These are phyloP conservation scores for Dendrothele bispora DNA, from an alignment of 768 basidiomycete species.

Conservation along the genomic window DNA sequence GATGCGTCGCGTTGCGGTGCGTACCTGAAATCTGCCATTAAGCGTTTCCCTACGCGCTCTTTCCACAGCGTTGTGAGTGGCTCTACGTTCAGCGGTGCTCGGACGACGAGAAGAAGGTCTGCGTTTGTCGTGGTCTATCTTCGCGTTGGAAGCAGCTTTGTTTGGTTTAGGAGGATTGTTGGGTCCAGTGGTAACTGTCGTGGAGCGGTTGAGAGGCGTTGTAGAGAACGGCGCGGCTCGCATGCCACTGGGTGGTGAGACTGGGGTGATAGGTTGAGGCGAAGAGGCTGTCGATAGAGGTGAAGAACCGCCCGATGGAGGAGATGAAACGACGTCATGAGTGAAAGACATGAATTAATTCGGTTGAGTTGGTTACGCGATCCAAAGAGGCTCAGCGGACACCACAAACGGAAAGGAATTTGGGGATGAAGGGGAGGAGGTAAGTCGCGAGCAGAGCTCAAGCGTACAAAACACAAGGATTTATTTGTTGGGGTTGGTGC, in stretches of 20 bases:
- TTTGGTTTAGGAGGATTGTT: conserved; percentile 32
- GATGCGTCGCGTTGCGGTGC: not conserved
- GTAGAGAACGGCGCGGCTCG: conserved; percentile 41
- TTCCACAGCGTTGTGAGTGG: conserved; percentile 97
- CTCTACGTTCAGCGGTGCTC: conserved; percentile 94
- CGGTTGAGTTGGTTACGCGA: conserved; percentile 38
- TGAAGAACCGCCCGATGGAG: not conserved
- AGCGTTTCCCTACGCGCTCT: conserved; percentile 89
- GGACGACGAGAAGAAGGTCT: conserved; percentile 87
- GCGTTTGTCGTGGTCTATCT: conserved; percentile 45
- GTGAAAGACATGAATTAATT: conserved; percentile 1
- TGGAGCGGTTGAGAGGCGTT: conserved; percentile 46
- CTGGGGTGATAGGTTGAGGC: conserved; percentile 31
- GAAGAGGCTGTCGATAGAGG: conserved; percentile 30
- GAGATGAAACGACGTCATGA: not conserved
- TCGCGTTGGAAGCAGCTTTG: conserved; percentile 13
- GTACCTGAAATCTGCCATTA: conserved; percentile 86
- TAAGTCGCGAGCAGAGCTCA: conserved; percentile 69
- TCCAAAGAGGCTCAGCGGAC: conserved; percentile 47
- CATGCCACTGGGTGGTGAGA: conserved; percentile 34
- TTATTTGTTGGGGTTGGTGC: conserved; percentile 41
- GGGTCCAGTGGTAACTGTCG: conserved; percentile 35
- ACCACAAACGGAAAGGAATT: conserved; percentile 19
- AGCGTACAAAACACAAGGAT: conserved; percentile 50
- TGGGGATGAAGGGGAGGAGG: conserved; percentile 21